Percentiles rank a stretch among this genome's conserved stretches.
phyloP scores from a whole-genome alignment of 1,284 basidiomycete species.

The Cerioporus squamosus region DNA sequence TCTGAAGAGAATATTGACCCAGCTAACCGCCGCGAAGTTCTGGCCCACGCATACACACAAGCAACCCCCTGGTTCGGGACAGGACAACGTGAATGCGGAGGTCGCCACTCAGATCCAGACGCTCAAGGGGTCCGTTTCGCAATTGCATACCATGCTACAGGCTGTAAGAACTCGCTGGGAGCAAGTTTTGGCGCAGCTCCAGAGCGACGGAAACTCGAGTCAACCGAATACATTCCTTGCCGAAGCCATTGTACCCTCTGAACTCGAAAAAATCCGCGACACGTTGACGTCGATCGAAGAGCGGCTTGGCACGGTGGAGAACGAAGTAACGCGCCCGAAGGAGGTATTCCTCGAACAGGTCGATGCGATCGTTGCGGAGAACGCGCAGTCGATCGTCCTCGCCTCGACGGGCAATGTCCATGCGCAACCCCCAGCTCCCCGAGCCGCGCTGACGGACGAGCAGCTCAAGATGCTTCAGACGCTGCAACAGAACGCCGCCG shows the following conservation, averaged over 20 bases:
- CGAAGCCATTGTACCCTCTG: slow-evolving; percentile 20
- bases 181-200: slow-evolving; percentile 11
- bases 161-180: slow-evolving; percentile 18
- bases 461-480: slow-evolving; percentile 20
- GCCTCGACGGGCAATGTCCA: slow-evolving; percentile 16
- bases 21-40: slow-evolving; percentile 14
- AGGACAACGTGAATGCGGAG: slow-evolving; percentile 6
- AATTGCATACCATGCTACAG: slow-evolving; percentile 15
- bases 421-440: slow-evolving; percentile 14
- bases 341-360: slow-evolving; percentile 15
- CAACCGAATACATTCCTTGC: slow-evolving; percentile 20
- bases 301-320: slow-evolving; percentile 12
- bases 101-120: slow-evolving; percentile 9
- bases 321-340: slow-evolving; percentile 6
- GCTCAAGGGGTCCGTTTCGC: slow-evolving; percentile 11
- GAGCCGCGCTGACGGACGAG: slow-evolving; percentile 17
- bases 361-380: slow-evolving; percentile 21
- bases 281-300: slow-evolving; percentile 17
- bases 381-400: slow-evolving; percentile 18
- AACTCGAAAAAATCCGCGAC: slow-evolving; percentile 21
- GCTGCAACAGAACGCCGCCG: slow-evolving; percentile 18
- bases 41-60: slow-evolving; percentile 17
- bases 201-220: slow-evolving; percentile 9
- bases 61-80: not conserved
- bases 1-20: slow-evolving; percentile 13